Evolutionary conservation across 2,329 filamentous ascomycete genomes (phyloP).

Genomic region (Fusarium goolgardi): DNA sequence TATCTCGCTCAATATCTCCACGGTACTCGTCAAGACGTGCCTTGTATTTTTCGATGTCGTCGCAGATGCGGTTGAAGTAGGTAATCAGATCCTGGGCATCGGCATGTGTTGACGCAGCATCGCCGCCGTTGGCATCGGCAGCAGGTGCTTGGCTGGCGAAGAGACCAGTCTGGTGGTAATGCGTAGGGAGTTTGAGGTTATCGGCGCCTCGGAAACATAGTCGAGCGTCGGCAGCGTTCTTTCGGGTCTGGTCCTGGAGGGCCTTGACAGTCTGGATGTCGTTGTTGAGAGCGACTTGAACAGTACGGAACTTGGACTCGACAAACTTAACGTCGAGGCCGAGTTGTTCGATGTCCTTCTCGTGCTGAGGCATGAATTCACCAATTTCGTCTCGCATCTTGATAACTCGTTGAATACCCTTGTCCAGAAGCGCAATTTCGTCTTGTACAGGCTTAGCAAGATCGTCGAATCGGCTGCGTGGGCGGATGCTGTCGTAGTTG

Average conservation of each 20-base stretch:
- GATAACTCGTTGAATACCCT: slow-evolving; percentile 83
- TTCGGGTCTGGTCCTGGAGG: slow-evolving; percentile 68
- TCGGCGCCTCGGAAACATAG: slow-evolving; percentile 79
- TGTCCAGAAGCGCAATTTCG: slow-evolving; percentile 81
- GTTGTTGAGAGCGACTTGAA: slow-evolving; percentile 59
- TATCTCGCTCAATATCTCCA: slow-evolving; percentile 60
- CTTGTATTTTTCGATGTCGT: slow-evolving; percentile 59
- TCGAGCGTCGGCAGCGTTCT: slow-evolving; percentile 76
- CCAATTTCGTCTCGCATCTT: slow-evolving; percentile 81
- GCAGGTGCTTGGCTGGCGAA: slow-evolving; percentile 53
- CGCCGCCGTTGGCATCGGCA: slow-evolving; percentile 46
- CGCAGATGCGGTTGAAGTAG: slow-evolving; percentile 59
- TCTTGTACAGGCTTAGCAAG: slow-evolving; percentile 84
- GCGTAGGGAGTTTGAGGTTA: slow-evolving; percentile 75
- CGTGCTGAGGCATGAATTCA: slow-evolving; percentile 70
- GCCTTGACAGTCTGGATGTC: slow-evolving; percentile 74
- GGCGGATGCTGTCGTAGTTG: slow-evolving; percentile 80
- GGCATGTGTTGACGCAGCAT: slow-evolving; percentile 53
- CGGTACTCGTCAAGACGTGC: slow-evolving; percentile 58
- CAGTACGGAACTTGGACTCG: slow-evolving; percentile 60
- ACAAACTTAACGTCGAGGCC: slow-evolving; percentile 62
- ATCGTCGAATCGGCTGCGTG: slow-evolving; percentile 92
- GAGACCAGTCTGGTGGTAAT: slow-evolving; percentile 63
- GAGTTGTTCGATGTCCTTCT: slow-evolving; percentile 60
- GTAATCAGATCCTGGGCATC: slow-evolving; percentile 58